Evolutionary conservation across 1,284 basidiomycete species (phyloP).

Genomic region (Sphaerobolus stellatus): DNA sequence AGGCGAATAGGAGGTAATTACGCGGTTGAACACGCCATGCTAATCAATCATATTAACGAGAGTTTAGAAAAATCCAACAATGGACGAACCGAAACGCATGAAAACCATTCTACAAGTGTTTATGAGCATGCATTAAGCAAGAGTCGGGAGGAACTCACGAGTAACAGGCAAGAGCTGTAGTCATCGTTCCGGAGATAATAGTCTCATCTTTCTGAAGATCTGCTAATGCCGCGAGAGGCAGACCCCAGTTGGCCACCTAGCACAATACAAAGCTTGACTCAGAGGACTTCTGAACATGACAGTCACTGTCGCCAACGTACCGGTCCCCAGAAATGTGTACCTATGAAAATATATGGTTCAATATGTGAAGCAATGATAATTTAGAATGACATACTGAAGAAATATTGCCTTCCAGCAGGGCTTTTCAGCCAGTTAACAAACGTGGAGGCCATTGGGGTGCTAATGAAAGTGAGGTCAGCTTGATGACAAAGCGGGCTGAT

Average conservation of each 20-base stretch:
- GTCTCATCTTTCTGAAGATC: slow-evolving; percentile 93
- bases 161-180: slow-evolving; percentile 82
- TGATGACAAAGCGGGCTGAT: too few species aligned
- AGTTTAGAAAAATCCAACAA: neutral
- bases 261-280: too few species aligned
- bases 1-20: slow-evolving; percentile 92
- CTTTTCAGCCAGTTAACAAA: slow-evolving; percentile 86
- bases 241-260: slow-evolving; percentile 95
- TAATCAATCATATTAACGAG: slow-evolving; percentile 29
- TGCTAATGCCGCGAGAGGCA: slow-evolving; percentile 87
- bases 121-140: neutral
- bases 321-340: slow-evolving; percentile 96
- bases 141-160: slow-evolving; percentile 64
- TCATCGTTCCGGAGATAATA: slow-evolving; percentile 94
- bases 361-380: too few species aligned
- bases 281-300: slow-evolving; percentile 2
- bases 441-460: slow-evolving; percentile 65
- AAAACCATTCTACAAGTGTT: slow-evolving; percentile 71
- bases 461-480: neutral
- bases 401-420: slow-evolving; percentile 87
- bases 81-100: slow-evolving; percentile 82
- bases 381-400: slow-evolving; percentile 77
- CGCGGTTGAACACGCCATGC: slow-evolving; percentile 94
- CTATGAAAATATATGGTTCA: slow-evolving; percentile 39
- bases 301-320: slow-evolving; percentile 48